Evolutionary conservation across 371 early-diverging fungal genomes (phyloP).

Genomic region (Mucor sp.): DNA sequence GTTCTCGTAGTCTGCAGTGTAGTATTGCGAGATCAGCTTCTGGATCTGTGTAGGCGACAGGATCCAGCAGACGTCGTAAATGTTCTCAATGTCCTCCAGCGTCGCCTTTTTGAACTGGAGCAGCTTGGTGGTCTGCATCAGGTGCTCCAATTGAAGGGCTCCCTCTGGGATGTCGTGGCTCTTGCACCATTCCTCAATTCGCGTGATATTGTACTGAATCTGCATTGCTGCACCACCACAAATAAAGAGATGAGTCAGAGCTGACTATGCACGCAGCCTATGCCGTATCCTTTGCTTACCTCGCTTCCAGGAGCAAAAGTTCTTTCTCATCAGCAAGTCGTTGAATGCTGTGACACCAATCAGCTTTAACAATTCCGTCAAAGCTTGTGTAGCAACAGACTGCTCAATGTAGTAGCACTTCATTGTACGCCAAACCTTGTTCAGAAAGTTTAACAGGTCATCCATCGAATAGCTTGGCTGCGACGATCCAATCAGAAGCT

Average conservation of each 20-base stretch:
- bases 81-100: slow-evolving; percentile 89
- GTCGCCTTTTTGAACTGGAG: slow-evolving; percentile 93
- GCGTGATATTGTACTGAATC: slow-evolving; percentile 96
- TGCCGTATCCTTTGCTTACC: slow-evolving; percentile 32
- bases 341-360: slow-evolving; percentile 94
- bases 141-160: slow-evolving; percentile 86
- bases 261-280: background rate
- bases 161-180: slow-evolving; percentile 90
- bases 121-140: slow-evolving; percentile 94
- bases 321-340: slow-evolving; percentile 89
- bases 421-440: slow-evolving; percentile 90
- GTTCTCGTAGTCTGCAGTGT: slow-evolving; percentile 81
- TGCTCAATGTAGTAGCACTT: slow-evolving; percentile 93
- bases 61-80: slow-evolving; percentile 95
- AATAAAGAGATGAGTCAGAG: background rate
- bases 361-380: slow-evolving; percentile 87
- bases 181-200: slow-evolving; percentile 98
- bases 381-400: slow-evolving; percentile 75
- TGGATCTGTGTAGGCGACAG: slow-evolving; percentile 94
- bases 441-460: slow-evolving; percentile 87
- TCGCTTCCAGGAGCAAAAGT: slow-evolving; percentile 89
- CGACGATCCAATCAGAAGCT: slow-evolving; percentile 71
- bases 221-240: slow-evolving; percentile 71
- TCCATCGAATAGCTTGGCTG: slow-evolving; percentile 86
- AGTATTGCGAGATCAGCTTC: slow-evolving; percentile 87